Evolutionary conservation across 2,329 filamentous ascomycete species (phyloP), one percentile per base, ranked within the genome.

Genomic region (Colletotrichum filicis): DNA sequence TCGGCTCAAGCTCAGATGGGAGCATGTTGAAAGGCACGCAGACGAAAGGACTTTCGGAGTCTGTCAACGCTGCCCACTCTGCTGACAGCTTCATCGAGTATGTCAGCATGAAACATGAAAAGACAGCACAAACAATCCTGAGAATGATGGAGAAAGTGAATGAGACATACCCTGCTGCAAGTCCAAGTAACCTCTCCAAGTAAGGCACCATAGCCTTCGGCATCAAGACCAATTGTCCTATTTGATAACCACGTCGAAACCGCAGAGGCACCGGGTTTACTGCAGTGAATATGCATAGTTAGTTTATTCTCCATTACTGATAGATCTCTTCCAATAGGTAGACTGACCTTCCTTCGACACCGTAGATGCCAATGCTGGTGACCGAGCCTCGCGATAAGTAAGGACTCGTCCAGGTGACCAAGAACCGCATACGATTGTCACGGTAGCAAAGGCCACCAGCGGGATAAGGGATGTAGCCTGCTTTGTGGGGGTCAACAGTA

Each of bases 341-440:
- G 8, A 49, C 42, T n/a, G 75, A 79, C 82, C 82, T 84, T 28
- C 85, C 85, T 73, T 87, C 85, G 1, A 86, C 81, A 3, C 85
- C 85, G 71, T 82, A 84, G 46, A 86, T 78, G 0, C 84, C 84
- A 61, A 85, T 85, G 5, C 80, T 84, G 0, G 80, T 80, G 0
- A 79, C 77, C 0, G 83, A 82, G 0, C 83, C 84, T 26, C 82
- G 80, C 0, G 82, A 84, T 1, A 86, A 76, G 26, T 82, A 82
- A 0, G 84, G 84, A 1, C 79, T 80, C 0, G 83, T 83, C 85
- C 85, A 87, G 0, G 85, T 49, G 42, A 49, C 42, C 42, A 49
- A 49, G 16, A 49, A 49, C 7, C 42, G 16, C 42, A 49, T 49
- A 11, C 42, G 42, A n/a, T n/a, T n/a, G 19, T 49, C 42, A 49